A percentile compares a stretch with the other conserved stretches of the same genome.
Evolutionary conservation across 2,329 filamentous ascomycete species (phyloP).

Genomic region (Alternaria rosae): DNA sequence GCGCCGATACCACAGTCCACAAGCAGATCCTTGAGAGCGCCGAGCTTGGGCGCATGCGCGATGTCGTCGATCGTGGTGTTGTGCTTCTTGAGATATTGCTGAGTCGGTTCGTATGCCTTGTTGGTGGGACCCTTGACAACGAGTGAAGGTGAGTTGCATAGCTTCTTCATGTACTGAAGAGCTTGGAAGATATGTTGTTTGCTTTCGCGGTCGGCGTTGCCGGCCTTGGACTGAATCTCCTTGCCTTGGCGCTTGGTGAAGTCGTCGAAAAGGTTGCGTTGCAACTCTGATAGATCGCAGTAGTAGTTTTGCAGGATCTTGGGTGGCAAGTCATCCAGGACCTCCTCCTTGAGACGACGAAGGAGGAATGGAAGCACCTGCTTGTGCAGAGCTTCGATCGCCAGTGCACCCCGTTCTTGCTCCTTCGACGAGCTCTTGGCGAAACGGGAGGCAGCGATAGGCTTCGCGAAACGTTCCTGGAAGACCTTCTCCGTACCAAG

Average conservation of each 20-base stretch:
- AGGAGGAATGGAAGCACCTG: slow-evolving; percentile 96
- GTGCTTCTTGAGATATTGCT: slow-evolving; percentile 78
- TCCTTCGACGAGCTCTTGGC: slow-evolving; percentile 98
- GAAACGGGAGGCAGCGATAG: slow-evolving; percentile 91
- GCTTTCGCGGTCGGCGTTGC: slow-evolving; percentile 81
- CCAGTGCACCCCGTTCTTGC: slow-evolving; percentile 93
- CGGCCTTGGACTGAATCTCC: slow-evolving; percentile 82
- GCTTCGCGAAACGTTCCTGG: slow-evolving; percentile 91
- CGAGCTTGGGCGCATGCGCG: slow-evolving; percentile 89
- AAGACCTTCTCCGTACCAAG: slow-evolving; percentile 97
- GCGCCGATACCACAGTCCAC: slow-evolving; percentile 97
- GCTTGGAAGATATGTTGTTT: slow-evolving; percentile 99
- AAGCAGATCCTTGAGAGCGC: slow-evolving; percentile 87
- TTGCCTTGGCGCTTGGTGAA: slow-evolving; percentile 94
- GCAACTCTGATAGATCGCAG: slow-evolving; percentile 93
- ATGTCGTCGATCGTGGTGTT: slow-evolving; percentile 85
- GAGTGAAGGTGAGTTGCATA: slow-evolving; percentile 95
- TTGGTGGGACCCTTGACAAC: slow-evolving; percentile 90
- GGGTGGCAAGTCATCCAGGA: slow-evolving; percentile 91
- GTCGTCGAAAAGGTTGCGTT: slow-evolving; percentile 94
- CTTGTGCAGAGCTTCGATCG: slow-evolving; percentile 98
- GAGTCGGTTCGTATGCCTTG: slow-evolving; percentile 87
- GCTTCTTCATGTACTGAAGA: slow-evolving; percentile 98
- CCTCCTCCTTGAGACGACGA: slow-evolving; percentile 95
- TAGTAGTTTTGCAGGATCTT: slow-evolving; percentile 99